phyloP scores from a whole-genome alignment of 331 rosid genomes.

The Quercus phellos region DNA sequence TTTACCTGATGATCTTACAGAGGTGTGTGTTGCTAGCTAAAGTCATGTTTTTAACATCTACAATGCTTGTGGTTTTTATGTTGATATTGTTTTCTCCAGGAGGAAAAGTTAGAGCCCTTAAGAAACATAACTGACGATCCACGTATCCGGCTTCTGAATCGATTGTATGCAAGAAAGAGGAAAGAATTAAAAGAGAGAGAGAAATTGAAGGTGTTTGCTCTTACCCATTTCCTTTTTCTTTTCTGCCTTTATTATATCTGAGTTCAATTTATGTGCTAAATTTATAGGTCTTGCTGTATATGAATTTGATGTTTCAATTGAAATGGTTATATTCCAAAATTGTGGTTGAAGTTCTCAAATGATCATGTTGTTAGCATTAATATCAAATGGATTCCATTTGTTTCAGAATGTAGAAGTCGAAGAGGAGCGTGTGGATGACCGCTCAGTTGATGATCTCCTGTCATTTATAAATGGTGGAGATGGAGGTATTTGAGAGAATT shows the following conservation, averaged over 20 bases:
- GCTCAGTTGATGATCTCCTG: conserved; percentile 87
- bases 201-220: conserved; percentile 57
- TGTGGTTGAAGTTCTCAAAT: neutral
- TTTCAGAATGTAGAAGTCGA: conserved; percentile 70
- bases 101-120: conserved; percentile 84
- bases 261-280: conserved; percentile 28
- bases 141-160: conserved; percentile 77
- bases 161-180: conserved; percentile 85
- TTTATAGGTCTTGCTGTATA: conserved; percentile 8
- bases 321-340: neutral
- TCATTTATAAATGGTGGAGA: conserved; percentile 80
- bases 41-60: neutral
- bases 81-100: conserved; percentile 48
- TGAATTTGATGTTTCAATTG: conserved; percentile 13
- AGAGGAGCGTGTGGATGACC: conserved; percentile 72
- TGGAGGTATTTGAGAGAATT: conserved; percentile 40
- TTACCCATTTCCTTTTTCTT: conserved; percentile 17
- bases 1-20: conserved; percentile 89
- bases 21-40: conserved; percentile 45
- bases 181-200: conserved; percentile 74
- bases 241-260: conserved; percentile 30
- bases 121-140: conserved; percentile 86
- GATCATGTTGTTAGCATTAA: conserved; percentile 12
- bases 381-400: conserved; percentile 1
- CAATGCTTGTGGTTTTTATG: conserved; percentile 17